Evolutionary conservation across 352 stramenopile species (phyloP).

Genomic region (Phytophthora sp.): DNA sequence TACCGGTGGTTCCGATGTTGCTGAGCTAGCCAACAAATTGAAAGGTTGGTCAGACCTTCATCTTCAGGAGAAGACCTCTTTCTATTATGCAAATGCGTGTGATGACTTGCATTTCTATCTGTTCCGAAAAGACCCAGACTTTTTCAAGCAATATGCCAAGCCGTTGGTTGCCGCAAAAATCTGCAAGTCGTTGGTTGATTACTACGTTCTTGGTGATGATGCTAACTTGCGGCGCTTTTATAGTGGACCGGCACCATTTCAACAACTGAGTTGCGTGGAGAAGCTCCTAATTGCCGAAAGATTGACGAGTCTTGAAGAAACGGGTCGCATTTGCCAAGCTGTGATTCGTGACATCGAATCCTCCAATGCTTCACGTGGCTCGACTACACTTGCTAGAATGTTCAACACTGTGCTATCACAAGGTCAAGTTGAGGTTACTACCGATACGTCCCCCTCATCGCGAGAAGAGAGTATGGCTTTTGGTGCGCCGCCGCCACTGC

Average conservation of each 20-base stretch:
- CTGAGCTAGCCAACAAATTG: conserved; percentile 36
- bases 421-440: conserved; percentile 33
- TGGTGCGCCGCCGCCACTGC: no score
- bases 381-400: conserved; percentile 16
- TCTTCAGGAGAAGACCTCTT: conserved; percentile 24
- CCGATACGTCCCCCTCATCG: no score
- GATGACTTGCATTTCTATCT: conserved; percentile 69
- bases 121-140: conserved; percentile 52
- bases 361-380: conserved; percentile 9
- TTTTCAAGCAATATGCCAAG: conserved; percentile 44
- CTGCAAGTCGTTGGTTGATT: conserved; percentile 59
- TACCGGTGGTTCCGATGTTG: conserved; percentile 15
- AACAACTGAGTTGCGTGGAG: conserved; percentile 44
- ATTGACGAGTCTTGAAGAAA: conserved; percentile 21
- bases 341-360: conserved; percentile 39
- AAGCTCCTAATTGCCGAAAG: conserved; percentile 46
- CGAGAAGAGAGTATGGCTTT: no score
- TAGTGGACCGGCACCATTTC: conserved; percentile 31
- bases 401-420: conserved; percentile 43
- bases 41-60: conserved; percentile 34
- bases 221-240: conserved; percentile 32
- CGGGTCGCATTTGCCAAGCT: conserved; percentile 29
- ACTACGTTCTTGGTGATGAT: conserved; percentile 50
- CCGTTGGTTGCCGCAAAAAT: conserved; percentile 52
- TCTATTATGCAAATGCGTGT: conserved; percentile 53